These are phyloP conservation scores for Ascochyta koolunga DNA, from an alignment of 2,329 filamentous ascomycete species.

Conservation along the genomic window DNA sequence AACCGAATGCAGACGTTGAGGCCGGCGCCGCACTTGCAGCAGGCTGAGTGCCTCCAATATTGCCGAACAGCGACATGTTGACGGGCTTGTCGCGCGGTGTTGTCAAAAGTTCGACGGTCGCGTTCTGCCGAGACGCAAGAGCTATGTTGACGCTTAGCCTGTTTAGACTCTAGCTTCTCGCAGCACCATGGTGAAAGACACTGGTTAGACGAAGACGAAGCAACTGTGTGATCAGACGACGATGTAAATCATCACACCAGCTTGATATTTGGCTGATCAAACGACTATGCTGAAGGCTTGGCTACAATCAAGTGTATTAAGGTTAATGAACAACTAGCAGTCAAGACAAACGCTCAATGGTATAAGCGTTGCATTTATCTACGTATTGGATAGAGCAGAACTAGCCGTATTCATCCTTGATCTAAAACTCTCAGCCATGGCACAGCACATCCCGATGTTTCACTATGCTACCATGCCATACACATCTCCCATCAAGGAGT, in stretches of 20 bases:
- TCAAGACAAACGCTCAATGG: conserved; percentile 1
- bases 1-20: conserved; percentile 23
- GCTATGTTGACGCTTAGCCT: conserved; percentile 10
- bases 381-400: not conserved
- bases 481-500: conserved; percentile 29
- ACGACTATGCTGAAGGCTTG: not conserved
- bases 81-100: conserved; percentile 26
- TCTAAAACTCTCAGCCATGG: not conserved
- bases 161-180: conserved; percentile 1
- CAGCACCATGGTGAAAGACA: conserved; percentile 2
- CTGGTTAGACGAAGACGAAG: not conserved
- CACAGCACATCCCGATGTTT: conserved; percentile 4
- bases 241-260: not conserved
- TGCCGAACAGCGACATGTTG: conserved; percentile 45
- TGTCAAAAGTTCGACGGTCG: conserved; percentile 30
- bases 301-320: not conserved
- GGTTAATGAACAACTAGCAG: not conserved
- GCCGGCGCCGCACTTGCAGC: conserved; percentile 33
- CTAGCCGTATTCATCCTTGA: not conserved
- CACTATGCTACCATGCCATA: conserved; percentile 11
- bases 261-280: not conserved
- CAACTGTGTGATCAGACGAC: not conserved
- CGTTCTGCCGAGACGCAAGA: conserved; percentile 22
- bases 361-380: conserved; percentile 1
- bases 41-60: conserved; percentile 37